A percentile compares a stretch with the other conserved stretches of the same genome.
Conservation (phyloP, 305 asterid genomes). For the Lippia alba region DNA sequence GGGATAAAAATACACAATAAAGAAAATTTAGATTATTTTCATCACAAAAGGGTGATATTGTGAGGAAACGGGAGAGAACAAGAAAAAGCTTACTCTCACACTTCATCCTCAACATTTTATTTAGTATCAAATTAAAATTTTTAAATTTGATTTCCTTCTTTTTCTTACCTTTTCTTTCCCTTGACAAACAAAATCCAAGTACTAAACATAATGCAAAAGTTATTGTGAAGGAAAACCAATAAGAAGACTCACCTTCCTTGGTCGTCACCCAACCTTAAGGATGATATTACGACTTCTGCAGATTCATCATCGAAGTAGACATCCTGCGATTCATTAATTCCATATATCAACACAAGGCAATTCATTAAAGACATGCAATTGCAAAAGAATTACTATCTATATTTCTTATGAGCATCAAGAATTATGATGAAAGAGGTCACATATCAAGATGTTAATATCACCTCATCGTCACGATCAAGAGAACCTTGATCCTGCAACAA, state of each 20-base stretch:
- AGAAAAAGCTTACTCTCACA: no score
- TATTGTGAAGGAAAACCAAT: no score
- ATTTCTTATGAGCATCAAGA: neutral
- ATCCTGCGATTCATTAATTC: slow-evolving; percentile 67
- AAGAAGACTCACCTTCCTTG: slow-evolving; percentile 82
- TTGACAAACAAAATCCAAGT: no score
- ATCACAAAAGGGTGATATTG: no score
- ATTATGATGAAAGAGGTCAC: neutral
- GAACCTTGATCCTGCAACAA: slow-evolving; percentile 78
- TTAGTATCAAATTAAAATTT: no score
- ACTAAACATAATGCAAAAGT: no score
- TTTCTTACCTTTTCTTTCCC: no score
- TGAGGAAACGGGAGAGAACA: no score
- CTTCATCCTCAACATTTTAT: no score
- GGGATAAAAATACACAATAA: no score
- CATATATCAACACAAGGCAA: slow-evolving; percentile 25
- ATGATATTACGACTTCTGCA: slow-evolving; percentile 98
- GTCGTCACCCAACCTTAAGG: slow-evolving; percentile 92
- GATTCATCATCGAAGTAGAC: slow-evolving; percentile 94
- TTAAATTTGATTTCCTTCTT: no score
- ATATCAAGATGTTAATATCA: slow-evolving; percentile 30
- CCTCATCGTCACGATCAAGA: slow-evolving; percentile 95
- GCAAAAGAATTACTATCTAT: neutral
- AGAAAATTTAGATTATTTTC: no score
- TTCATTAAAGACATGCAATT: slow-evolving; percentile 18